phyloP scores from a whole-genome alignment of 305 asterid species.

The Euphrasia arctica region DNA sequence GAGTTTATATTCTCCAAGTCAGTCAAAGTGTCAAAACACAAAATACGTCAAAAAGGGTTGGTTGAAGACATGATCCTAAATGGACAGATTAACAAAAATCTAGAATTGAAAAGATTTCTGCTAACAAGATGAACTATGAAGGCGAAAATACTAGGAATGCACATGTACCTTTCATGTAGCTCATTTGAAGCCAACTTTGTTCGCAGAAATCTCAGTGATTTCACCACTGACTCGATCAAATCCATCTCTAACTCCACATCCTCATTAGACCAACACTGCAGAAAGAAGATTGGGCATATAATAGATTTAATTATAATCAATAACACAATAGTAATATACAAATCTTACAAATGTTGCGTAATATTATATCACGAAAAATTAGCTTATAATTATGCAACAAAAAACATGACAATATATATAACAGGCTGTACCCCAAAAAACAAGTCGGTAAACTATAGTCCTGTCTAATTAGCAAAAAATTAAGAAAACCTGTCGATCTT shows the following conservation, averaged over 20 bases:
- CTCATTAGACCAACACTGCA: slow-evolving; percentile 6
- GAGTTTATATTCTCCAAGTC: background rate
- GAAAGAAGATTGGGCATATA: background rate
- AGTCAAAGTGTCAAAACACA: background rate
- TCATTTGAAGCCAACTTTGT: slow-evolving; percentile 15
- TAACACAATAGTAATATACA: background rate
- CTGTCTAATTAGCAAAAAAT: no score
- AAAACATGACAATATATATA: no score
- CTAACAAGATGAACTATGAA: no score
- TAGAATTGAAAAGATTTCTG: no score
- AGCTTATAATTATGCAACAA: background rate
- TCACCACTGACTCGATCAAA: slow-evolving; percentile 17
- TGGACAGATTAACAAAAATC: no score
- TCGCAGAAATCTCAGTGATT: slow-evolving; percentile 14
- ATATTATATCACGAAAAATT: background rate
- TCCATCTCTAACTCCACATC: slow-evolving; percentile 14
- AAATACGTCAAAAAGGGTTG: background rate
- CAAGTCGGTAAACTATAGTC: no score
- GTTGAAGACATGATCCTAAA: background rate
- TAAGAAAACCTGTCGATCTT: no score
- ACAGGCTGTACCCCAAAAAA: no score
- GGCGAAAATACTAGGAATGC: no score
- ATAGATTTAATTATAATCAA: background rate
- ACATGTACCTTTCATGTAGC: slow-evolving; percentile 3
- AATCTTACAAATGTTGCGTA: background rate